Conservation (phyloP, 768 basidiomycete genomes). For the Kwoniella sp. region DNA sequence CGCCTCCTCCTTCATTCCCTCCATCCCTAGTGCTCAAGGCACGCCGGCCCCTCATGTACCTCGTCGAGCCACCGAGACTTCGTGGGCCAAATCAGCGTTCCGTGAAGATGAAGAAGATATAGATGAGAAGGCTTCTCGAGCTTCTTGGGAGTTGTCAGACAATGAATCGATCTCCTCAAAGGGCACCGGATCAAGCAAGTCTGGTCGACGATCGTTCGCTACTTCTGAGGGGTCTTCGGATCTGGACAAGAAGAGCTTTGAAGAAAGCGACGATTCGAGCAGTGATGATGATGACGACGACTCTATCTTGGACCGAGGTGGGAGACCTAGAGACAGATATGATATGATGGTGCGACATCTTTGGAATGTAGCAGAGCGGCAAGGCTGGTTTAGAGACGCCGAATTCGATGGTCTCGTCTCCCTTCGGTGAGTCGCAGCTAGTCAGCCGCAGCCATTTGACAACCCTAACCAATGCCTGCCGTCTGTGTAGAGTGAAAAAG, state of each 20-base stretch:
- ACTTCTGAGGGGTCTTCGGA: conserved; percentile 20
- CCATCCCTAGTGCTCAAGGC: conserved; percentile 33
- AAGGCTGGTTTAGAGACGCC: conserved; percentile 53
- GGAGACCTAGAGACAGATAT: conserved; percentile 33
- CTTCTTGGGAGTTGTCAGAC: conserved; percentile 50
- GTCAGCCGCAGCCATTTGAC: too few relatives aligned
- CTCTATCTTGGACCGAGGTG: conserved; percentile 33
- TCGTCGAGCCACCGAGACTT: conserved; percentile 40
- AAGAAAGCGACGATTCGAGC: conserved; percentile 10
- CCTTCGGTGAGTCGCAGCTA: conserved; percentile 49
- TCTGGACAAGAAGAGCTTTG: conserved; percentile 24
- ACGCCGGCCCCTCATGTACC: conserved; percentile 35
- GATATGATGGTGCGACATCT: conserved; percentile 53
- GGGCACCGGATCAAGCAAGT: conserved; percentile 16
- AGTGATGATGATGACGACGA: conserved; percentile 29
- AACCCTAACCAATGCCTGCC: too few relatives aligned
- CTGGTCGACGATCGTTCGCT: conserved; percentile 4
- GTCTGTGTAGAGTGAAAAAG: conserved; percentile 51
- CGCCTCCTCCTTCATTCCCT: conserved; percentile 34
- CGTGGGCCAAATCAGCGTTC: conserved; percentile 12
- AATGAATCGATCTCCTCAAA: conserved; percentile 26
- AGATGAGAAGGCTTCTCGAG: conserved; percentile 32
- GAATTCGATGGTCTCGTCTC: conserved; percentile 50
- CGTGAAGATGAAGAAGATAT: conserved; percentile 31
- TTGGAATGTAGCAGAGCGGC: conserved; percentile 44